Conservation (phyloP, 2,329 filamentous ascomycete species). For the Stagonosporopsis chrysanthemi region DNA sequence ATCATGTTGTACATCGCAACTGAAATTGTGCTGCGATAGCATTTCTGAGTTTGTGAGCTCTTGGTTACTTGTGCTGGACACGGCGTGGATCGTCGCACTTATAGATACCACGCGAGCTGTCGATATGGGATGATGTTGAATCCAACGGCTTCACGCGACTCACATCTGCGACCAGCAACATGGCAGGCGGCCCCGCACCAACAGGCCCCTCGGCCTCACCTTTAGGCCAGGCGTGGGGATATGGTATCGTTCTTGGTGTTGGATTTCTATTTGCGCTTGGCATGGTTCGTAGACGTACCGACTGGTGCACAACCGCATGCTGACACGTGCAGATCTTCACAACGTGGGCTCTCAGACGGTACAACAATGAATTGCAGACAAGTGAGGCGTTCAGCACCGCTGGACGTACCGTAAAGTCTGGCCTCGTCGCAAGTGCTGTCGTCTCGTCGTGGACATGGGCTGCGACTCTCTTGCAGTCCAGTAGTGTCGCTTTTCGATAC, state of each 20-base stretch:
- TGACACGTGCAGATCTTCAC: constrained; percentile 31
- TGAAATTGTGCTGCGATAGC: constrained; percentile 26
- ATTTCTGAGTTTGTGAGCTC: constrained; percentile 2
- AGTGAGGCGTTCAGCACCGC: constrained; percentile 44
- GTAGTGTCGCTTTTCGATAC: constrained; percentile 45
- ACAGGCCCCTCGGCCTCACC: constrained; percentile 36
- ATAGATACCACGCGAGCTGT: constrained; percentile 29
- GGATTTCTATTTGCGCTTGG: constrained; percentile 42
- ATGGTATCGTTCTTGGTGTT: constrained; percentile 44
- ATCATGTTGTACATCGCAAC: constrained; percentile 10
- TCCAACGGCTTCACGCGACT: constrained; percentile 12
- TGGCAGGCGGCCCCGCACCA: constrained; percentile 39
- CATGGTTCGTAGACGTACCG: constrained; percentile 27
- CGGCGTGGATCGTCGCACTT: constrained; percentile 17
- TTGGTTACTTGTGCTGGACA: constrained; percentile 3
- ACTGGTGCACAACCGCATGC: background rate
- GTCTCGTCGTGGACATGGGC: constrained; percentile 44
- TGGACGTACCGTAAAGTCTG: constrained; percentile 43
- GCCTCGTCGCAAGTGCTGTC: constrained; percentile 41
- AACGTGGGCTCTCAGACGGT: constrained; percentile 41
- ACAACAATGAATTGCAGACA: constrained; percentile 43
- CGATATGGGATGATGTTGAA: constrained; percentile 11
- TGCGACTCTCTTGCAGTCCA: constrained; percentile 40
- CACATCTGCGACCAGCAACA: constrained; percentile 14
- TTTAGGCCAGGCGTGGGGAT: constrained; percentile 41